Evolutionary conservation across 257 asterid genomes (phyloP).

Genomic region (Knoxia roxburghii): DNA sequence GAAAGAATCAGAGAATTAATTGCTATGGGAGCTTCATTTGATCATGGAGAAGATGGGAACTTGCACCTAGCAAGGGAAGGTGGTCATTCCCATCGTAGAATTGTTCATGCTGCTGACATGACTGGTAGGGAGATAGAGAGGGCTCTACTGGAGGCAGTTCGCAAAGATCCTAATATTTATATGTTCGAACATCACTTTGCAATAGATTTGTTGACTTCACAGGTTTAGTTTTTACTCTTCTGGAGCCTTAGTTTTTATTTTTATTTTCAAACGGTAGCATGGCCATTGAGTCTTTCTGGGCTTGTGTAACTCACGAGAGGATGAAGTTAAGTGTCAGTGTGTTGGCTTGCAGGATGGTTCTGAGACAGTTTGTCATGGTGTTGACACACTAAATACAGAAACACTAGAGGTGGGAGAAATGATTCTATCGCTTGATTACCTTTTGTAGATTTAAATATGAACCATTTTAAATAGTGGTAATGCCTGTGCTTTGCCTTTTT

Average conservation of each 20-base stretch:
- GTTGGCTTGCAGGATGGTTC: slow-evolving; percentile 64
- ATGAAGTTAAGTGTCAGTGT: slow-evolving; percentile 8
- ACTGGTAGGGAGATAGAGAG: slow-evolving; percentile 97
- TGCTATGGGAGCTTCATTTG: slow-evolving; percentile 99
- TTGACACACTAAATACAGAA: slow-evolving; percentile 77
- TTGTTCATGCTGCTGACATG: slow-evolving; percentile 99
- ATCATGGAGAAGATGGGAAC: slow-evolving; percentile 98
- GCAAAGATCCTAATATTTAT: slow-evolving; percentile 70
- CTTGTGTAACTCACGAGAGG: not conserved
- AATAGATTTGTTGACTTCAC: slow-evolving; percentile 80
- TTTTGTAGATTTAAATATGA: not conserved
- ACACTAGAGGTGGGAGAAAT: slow-evolving; percentile 57
- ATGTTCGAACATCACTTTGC: slow-evolving; percentile 95
- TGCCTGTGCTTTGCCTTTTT: slow-evolving; percentile 1
- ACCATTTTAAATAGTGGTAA: slow-evolving; percentile 6
- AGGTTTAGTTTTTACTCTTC: slow-evolving; percentile 36
- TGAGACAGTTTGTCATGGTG: slow-evolving; percentile 77
- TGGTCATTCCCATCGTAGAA: slow-evolving; percentile 94
- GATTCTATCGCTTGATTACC: slow-evolving; percentile 7
- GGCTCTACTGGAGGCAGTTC: slow-evolving; percentile 83
- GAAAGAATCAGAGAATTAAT: slow-evolving; percentile 90
- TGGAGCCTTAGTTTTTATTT: not conserved
- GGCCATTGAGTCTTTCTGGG: not conserved
- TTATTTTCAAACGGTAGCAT: slow-evolving; percentile 6
- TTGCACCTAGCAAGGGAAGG: slow-evolving; percentile 98